Base-by-base conservation (phyloP, 495 filamentous ascomycete genomes). In the Oidiodendron maius region DNA sequence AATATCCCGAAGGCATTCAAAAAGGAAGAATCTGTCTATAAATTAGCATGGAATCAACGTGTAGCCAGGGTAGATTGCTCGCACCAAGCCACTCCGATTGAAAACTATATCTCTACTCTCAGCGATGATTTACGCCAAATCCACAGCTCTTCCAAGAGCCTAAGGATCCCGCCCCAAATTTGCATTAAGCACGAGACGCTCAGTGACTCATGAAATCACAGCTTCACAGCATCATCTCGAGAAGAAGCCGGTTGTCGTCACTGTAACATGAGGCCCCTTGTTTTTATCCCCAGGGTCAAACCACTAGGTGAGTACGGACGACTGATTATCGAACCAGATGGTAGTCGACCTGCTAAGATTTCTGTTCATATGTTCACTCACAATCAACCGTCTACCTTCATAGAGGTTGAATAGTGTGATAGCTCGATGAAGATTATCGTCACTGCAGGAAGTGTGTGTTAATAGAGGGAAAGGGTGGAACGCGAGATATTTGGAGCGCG, bases 21-120 rank as follows among this genome's bases (percentile, higher is more conserved):
- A 39, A 45, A 54, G 32, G 42, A 38, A 44, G 49, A 28, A 45
- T 56, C 46, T 52, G 47, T 41, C 22, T 3, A 38, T 28, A 48
- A 40, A 48, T 58, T 30, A 43, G 47, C 41, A 48, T 40, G 39
- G n/a, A n/a, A n/a, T n/a, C n/a, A 30, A 50, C 41, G 17, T 26
- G 36, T n/a, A 36, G 15, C 32, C 21, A 38, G 51, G 40, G 41
- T 45, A 49, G 48, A 52, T 43, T 47, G 20, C 36, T 32, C 53
- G 32, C 49, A 59, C 53, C 46, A 47, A 46, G 47, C 52, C 57
- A 64, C 73, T 79, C 73, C 63, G 75, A 77, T 79, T 79, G 75
- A 77, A 79, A 79, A 79, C 75, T 79, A 71, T 57, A 56, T 57
- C n/a, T n/a, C 35, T 24, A 24, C 51, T 53, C 20, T 58, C 54